Conservation (phyloP, 495 filamentous ascomycete genomes). For the Amphirosellinia nigrospora region DNA sequence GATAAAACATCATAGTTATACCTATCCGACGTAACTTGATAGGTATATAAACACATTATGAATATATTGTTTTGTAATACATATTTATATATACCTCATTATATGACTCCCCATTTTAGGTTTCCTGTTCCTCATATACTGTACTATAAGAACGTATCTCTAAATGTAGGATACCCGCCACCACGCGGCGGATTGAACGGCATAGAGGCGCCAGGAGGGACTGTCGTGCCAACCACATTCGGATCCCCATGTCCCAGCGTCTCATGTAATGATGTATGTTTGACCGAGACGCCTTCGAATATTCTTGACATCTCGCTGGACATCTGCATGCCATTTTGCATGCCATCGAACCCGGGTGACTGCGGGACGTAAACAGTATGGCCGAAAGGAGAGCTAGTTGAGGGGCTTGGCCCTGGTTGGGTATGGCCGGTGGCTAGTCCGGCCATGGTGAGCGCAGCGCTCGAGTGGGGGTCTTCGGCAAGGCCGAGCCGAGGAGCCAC, state of each 20-base stretch:
- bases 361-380: slow-evolving; percentile 23
- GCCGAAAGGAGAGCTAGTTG: slow-evolving; percentile 28
- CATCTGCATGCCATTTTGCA: slow-evolving; percentile 48
- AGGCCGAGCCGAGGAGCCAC: slow-evolving; percentile 81
- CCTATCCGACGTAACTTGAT: too few relatives aligned
- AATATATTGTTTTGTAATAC: background rate
- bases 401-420: slow-evolving; percentile 30
- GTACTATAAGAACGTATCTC: slow-evolving; percentile 38
- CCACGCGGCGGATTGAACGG: slow-evolving; percentile 21
- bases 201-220: slow-evolving; percentile 20
- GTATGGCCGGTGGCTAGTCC: slow-evolving; percentile 39
- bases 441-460: slow-evolving; percentile 40
- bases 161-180: slow-evolving; percentile 41
- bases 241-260: slow-evolving; percentile 21
- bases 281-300: slow-evolving; percentile 48
- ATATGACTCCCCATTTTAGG: background rate
- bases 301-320: slow-evolving; percentile 55
- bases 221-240: background rate
- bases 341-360: slow-evolving; percentile 18
- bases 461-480: slow-evolving; percentile 43
- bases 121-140: too few relatives aligned
- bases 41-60: background rate
- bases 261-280: slow-evolving; percentile 29
- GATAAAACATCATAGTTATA: too few relatives aligned
- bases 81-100: background rate